Percentiles rank a stretch among this genome's conserved stretches.
Evolutionary conservation across 129 eudicot genomes (phyloP).

Genomic region (Smallanthus sonchifolius): DNA sequence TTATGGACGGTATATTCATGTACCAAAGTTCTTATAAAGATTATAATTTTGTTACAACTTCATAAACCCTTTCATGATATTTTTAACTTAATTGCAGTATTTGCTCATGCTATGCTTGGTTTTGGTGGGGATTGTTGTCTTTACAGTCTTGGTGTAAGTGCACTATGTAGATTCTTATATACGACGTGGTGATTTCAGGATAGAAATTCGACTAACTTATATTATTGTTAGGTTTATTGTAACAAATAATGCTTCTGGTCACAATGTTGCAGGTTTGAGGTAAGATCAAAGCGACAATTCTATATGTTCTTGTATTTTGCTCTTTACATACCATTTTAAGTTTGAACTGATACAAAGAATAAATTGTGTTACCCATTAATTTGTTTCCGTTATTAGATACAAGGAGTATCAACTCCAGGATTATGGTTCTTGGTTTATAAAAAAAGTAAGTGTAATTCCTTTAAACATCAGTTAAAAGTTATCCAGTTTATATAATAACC

Average conservation of each 20-base stretch:
- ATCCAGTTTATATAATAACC: not conserved
- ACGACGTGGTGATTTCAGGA: not conserved
- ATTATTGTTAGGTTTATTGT: slow-evolving; percentile 60
- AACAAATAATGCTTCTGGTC: slow-evolving; percentile 90
- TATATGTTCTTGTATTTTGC: not conserved
- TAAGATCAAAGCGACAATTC: slow-evolving; percentile 19
- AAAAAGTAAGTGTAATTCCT: slow-evolving; percentile 45
- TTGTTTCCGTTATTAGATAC: slow-evolving; percentile 48
- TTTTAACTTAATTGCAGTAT: slow-evolving; percentile 50
- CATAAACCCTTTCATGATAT: not conserved
- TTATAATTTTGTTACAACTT: slow-evolving; percentile 4
- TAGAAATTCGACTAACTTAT: not conserved
- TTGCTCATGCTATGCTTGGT: slow-evolving; percentile 67
- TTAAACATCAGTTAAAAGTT: not conserved
- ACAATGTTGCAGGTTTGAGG: slow-evolving; percentile 70
- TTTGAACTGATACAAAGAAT: not conserved
- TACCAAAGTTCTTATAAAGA: not conserved
- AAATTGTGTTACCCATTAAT: slow-evolving; percentile 3
- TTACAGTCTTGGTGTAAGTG: slow-evolving; percentile 87
- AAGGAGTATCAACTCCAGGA: slow-evolving; percentile 95
- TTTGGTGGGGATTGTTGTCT: slow-evolving; percentile 78
- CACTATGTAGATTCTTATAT: not conserved
- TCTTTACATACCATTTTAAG: not conserved
- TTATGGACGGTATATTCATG: slow-evolving; percentile 73
- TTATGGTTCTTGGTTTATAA: slow-evolving; percentile 82